Conservation (phyloP, 441 rosid species). For the Populus hybrid region DNA sequence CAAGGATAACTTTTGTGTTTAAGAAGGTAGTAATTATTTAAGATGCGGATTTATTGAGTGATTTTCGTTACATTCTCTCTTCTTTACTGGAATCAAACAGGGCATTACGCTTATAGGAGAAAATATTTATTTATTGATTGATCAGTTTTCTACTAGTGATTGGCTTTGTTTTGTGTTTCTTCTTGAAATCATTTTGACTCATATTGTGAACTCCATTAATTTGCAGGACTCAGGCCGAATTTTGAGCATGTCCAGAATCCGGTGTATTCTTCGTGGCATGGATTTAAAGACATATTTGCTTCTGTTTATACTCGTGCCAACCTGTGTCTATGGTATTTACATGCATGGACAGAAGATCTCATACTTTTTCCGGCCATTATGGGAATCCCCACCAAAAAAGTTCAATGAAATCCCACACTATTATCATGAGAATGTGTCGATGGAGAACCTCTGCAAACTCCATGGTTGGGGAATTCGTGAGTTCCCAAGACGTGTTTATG, state of each 20-base stretch:
- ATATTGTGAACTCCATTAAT: conserved; percentile 8
- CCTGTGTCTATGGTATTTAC: conserved; percentile 41
- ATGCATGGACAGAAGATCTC: conserved; percentile 39
- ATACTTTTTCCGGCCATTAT: conserved; percentile 57
- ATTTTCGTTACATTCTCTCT: not conserved
- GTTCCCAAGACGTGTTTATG: conserved; percentile 26
- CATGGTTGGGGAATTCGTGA: conserved; percentile 28
- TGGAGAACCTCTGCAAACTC: conserved; percentile 27
- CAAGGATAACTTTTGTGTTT: not conserved
- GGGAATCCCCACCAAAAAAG: conserved; percentile 61
- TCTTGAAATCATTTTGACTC: not conserved
- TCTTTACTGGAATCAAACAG: not conserved
- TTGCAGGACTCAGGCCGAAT: conserved; percentile 62
- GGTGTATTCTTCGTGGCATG: conserved; percentile 75
- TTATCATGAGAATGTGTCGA: conserved; percentile 25
- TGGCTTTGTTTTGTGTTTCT: not conserved
- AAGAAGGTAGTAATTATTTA: not conserved
- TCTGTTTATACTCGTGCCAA: conserved; percentile 35
- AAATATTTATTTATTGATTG: not conserved
- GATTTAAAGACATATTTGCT: conserved; percentile 62
- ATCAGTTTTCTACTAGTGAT: not conserved
- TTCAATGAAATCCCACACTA: conserved; percentile 38
- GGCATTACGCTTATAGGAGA: not conserved
- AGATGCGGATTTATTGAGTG: not conserved
- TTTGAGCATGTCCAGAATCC: conserved; percentile 68